Evolutionary conservation across 805 yeast genomes (phyloP), one percentile per base, ranked within the genome.

Genomic region (Saccharomycopsis lassenensis): DNA sequence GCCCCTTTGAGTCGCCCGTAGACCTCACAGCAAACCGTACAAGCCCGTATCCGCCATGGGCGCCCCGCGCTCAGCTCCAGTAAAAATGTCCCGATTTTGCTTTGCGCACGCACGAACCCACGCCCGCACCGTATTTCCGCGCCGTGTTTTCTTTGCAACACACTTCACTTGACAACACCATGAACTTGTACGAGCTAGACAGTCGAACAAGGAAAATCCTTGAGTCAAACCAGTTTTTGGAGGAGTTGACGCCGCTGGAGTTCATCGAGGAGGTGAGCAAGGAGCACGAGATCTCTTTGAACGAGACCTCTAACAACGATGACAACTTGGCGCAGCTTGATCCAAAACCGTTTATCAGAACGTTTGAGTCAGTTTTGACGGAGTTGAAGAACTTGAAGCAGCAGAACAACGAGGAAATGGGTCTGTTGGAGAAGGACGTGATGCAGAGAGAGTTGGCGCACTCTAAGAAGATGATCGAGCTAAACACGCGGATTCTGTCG

Each of bases 261-360:
- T 84, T 86, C 54, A 73, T 86, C 19, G 91, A 86, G 52, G 79
- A 74, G 49, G 61, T 87, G 46, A 72, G 87, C 43, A 74, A 74
- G 50, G 80, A 77, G 49, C 82, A 79, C 45, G 46, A 43, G 20
- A 38, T 37, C 16, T 62, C 70, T 11, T 47, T 62, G 20, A 64
- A 66, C 40, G 69, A 41, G 7, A 26, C 36, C 8, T 31, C 24
- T 17, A 29, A 48, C 29, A 42, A 32, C 31, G 41, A 40, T 30
- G 39, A 47, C 29, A 32, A 46, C 31, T 41, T 51, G 37, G 46
- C 47, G 26, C 52, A 46, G 31, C 57, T 85, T 37, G 95, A 91
- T 51, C 95, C 97, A 1, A 85, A 84, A 50, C 97, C 97, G 2
- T 91, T 83, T 52, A 89, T 89, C 31, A 71, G 95, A 47, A 84